A percentile compares a stretch with the other conserved stretches of the same genome.
These are phyloP conservation scores for Mediolabrus comicus DNA, from an alignment of 108 stramenopile genomes.

Conservation along the genomic window DNA sequence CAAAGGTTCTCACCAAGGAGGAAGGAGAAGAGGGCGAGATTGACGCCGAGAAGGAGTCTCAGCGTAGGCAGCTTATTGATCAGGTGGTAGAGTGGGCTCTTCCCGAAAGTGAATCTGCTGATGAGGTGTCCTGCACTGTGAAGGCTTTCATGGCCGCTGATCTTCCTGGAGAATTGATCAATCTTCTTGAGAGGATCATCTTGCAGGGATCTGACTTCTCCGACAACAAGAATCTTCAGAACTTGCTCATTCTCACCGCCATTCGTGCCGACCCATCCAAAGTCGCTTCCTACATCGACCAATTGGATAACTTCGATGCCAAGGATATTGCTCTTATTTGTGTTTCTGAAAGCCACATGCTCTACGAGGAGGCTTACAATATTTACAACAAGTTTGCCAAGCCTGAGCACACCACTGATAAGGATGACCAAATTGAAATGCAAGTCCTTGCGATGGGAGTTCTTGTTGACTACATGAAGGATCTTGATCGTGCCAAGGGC, in stretches of 20 bases:
- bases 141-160: constrained; percentile 99
- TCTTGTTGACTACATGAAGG: constrained; percentile 96
- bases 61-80: constrained; percentile 96
- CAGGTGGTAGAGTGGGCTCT: constrained; percentile 99
- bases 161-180: constrained; percentile 97
- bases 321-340: constrained; percentile 99
- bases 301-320: constrained; percentile 99
- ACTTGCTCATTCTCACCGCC: constrained; percentile 99
- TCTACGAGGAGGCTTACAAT: constrained; percentile 98
- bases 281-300: constrained; percentile 99
- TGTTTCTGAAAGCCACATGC: constrained; percentile 97
- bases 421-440: constrained; percentile 92
- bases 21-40: constrained; percentile 60
- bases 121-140: constrained; percentile 99
- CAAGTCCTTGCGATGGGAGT: constrained; percentile 96
- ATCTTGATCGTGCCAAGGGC: constrained; percentile 96
- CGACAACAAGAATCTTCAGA: constrained; percentile 99
- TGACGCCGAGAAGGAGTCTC: constrained; percentile 57
- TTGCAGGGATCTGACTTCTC: constrained; percentile 99
- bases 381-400: constrained; percentile 99
- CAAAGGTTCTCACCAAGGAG: constrained; percentile 87
- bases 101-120: constrained; percentile 97
- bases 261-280: constrained; percentile 94
- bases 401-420: constrained; percentile 84
- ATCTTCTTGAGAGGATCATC: constrained; percentile 98